Conservation (phyloP, 257 asterid species). For the Rehmannia glutinosa region DNA sequence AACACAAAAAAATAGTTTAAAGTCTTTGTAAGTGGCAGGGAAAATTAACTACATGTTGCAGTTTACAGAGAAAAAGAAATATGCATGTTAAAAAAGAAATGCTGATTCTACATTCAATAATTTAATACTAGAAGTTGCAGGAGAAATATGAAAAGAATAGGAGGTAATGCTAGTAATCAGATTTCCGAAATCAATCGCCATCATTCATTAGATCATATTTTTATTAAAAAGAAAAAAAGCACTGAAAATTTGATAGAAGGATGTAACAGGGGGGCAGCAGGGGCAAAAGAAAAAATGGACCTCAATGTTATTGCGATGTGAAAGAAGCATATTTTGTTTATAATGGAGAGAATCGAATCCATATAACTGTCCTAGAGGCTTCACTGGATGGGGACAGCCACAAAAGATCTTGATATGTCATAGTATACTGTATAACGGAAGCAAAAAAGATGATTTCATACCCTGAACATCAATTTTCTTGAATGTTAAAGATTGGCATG, state of each 20-base stretch:
- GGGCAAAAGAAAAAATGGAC: neutral
- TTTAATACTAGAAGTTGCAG: neutral
- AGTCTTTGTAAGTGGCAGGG: neutral
- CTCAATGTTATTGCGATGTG: neutral
- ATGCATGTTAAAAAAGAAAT: neutral
- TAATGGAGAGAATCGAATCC: too few relatives aligned
- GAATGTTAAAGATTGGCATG: neutral
- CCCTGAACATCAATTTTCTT: too few relatives aligned
- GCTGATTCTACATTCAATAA: slow-evolving; percentile 4
- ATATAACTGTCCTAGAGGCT: too few relatives aligned
- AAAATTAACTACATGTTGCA: neutral
- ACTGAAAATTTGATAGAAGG: too few relatives aligned
- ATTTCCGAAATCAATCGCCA: neutral
- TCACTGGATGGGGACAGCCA: too few relatives aligned
- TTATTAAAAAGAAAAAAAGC: neutral
- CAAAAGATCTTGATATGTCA: too few relatives aligned
- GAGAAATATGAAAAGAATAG: neutral
- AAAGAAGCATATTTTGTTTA: too few relatives aligned
- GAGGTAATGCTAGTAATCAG: neutral
- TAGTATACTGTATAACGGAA: too few relatives aligned
- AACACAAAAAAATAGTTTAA: neutral
- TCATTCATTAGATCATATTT: neutral
- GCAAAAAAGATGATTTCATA: too few relatives aligned
- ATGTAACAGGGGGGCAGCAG: neutral
- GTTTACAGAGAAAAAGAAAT: neutral